Evolutionary conservation across 257 asterid genomes (phyloP).

Genomic region (Nicotiana knightiana): DNA sequence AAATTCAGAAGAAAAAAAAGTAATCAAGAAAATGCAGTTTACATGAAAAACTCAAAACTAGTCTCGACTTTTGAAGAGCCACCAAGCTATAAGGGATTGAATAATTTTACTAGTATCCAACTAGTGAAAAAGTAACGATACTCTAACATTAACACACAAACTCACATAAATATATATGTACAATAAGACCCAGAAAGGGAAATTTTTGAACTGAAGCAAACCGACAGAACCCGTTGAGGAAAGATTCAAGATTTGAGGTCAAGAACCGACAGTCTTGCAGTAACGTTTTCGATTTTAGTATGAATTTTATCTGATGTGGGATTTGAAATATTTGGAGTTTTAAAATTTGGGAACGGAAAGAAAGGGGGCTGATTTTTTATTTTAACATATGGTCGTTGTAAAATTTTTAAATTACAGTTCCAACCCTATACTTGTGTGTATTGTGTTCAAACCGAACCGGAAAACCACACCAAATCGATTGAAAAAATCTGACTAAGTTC

Average conservation of each 20-base stretch:
- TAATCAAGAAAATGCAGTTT: background rate
- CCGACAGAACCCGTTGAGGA: background rate
- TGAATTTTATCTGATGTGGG: background rate
- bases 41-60: background rate
- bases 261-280: background rate
- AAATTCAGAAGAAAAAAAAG: background rate
- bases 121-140: background rate
- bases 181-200: background rate
- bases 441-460: too few species aligned
- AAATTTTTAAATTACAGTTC: background rate
- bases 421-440: background rate
- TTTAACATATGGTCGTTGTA: background rate
- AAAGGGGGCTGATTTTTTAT: background rate
- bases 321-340: conserved; percentile 1
- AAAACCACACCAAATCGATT: too few species aligned
- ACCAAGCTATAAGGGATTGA: background rate
- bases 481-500: too few species aligned
- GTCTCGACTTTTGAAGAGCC: background rate
- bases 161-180: background rate
- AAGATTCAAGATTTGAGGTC: background rate
- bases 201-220: conserved; percentile 3
- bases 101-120: background rate
- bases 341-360: background rate
- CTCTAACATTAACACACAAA: background rate
- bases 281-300: background rate